Evolutionary conservation across 768 basidiomycete genomes (phyloP), one percentile per base, ranked within the genome.

Genomic region (Leccinum pellstonianum): DNA sequence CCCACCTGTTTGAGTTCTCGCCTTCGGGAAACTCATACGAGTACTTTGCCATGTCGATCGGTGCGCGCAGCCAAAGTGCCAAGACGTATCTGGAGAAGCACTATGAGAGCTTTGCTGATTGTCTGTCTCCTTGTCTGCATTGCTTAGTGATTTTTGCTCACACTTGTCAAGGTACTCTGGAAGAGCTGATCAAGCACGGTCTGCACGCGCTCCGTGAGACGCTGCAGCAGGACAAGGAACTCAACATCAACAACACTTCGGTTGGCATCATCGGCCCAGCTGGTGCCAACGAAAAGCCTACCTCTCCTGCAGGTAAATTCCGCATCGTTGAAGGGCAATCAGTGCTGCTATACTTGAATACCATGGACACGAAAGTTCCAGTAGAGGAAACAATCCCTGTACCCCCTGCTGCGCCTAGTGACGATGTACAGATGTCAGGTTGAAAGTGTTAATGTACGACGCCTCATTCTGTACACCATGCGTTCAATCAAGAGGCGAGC

Each of bases 51-150:
- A 95, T 98, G 85, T 96, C 95, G 43, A 99, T 99, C 75, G 97
- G 97, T 54, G 96, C 96, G 14, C 86, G 97, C 54, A 95, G 91
- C 76, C 97, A 99, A 77, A 96, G 93, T 66, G 96, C 97, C 53
- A 98, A 98, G 77, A 99, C 97, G 12, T 99, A 98, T 74, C 80
- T 99, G 38, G 97, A 99, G 80, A 93, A 90, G 74, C 87, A 98
- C 70, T 97, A 86, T 68, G 89, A 92, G 73, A 84, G 81, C 67
- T 99, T 98, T 70, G 80, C 82, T 5, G 87, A 93, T 72, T 87
- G 95, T 97, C 64, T 65, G 91, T 61, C 55, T 21, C 53, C 17
- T 49, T 38, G 50, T 38, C 19, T n/a, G 33, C 21, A 6, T n/a
- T 38, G 33, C n/a, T 7, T 38, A 38, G 10, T 15, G 31, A 48